Conservation (phyloP, 2,329 filamentous ascomycete species). For the Alternaria incomplexa region DNA sequence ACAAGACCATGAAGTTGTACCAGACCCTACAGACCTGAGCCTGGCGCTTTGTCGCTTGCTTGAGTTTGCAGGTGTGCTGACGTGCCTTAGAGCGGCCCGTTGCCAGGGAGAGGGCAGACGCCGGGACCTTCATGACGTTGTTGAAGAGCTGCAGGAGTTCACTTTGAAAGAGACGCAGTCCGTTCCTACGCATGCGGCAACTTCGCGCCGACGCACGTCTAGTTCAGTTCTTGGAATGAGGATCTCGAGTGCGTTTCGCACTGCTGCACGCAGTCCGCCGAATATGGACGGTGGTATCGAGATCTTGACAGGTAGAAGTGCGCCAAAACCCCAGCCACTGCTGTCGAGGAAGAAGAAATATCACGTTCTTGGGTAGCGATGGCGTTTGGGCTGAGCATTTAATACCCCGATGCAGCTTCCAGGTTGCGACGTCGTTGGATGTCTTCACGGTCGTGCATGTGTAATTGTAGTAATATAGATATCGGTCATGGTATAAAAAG, state of each 20-base stretch:
- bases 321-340: neutral
- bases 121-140: neutral
- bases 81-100: neutral
- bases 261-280: neutral
- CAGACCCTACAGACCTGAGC: slow-evolving; percentile 20
- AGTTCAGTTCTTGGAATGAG: neutral
- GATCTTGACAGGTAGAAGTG: neutral
- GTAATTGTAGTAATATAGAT: neutral
- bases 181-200: neutral
- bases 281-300: neutral
- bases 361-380: slow-evolving; percentile 8
- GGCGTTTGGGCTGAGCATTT: slow-evolving; percentile 6
- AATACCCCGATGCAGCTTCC: slow-evolving; percentile 1
- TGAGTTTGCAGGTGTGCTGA: slow-evolving; percentile 11
- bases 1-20: slow-evolving; percentile 39
- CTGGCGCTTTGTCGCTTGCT: neutral
- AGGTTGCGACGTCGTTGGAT: neutral
- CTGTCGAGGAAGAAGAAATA: slow-evolving; percentile 11
- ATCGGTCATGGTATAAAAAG: neutral
- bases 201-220: neutral
- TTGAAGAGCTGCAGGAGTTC: neutral
- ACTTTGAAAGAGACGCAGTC: neutral
- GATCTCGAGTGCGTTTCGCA: neutral
- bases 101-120: neutral
- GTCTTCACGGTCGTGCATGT: neutral